Percentiles rank a stretch among this genome's conserved stretches.
Conservation (phyloP, 257 asterid genomes). For the Jacaranda mimosifolia region DNA sequence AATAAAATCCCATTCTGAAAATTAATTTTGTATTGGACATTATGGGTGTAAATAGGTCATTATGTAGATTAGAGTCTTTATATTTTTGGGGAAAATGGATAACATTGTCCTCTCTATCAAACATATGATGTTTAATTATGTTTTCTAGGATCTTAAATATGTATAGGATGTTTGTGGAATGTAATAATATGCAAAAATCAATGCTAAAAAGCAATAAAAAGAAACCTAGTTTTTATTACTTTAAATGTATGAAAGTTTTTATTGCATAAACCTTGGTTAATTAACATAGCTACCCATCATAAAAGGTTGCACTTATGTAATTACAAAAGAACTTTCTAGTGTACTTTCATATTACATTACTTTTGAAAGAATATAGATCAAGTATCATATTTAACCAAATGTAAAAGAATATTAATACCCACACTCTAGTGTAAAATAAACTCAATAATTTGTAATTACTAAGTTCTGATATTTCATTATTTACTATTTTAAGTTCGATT, state of each 20-base stretch:
- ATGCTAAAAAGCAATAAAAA: conserved; percentile 28
- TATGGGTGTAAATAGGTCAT: conserved; percentile 7
- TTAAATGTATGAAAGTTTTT: conserved; percentile 21
- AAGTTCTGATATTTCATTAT: too few species aligned
- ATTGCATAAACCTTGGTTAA: conserved; percentile 26
- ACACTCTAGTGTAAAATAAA: too few species aligned
- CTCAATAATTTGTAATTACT: too few species aligned
- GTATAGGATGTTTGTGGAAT: background rate
- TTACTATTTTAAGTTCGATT: too few species aligned
- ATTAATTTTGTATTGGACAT: background rate
- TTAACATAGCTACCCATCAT: conserved; percentile 17
- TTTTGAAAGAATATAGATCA: too few species aligned
- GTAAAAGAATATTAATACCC: too few species aligned
- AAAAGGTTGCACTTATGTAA: conserved; percentile 21
- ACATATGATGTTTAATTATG: conserved; percentile 10
- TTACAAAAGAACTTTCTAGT: background rate
- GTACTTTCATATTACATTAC: background rate
- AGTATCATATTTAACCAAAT: too few species aligned
- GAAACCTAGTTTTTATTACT: conserved; percentile 3
- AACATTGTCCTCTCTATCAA: conserved; percentile 16
- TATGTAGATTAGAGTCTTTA: conserved; percentile 26
- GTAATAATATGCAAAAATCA: conserved; percentile 18
- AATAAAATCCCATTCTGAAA: background rate
- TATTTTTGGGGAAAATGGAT: background rate
- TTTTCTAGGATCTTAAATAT: conserved; percentile 27